Evolutionary conservation across 495 filamentous ascomycete genomes (phyloP).

Genomic region (Hypoxylon intermedium): DNA sequence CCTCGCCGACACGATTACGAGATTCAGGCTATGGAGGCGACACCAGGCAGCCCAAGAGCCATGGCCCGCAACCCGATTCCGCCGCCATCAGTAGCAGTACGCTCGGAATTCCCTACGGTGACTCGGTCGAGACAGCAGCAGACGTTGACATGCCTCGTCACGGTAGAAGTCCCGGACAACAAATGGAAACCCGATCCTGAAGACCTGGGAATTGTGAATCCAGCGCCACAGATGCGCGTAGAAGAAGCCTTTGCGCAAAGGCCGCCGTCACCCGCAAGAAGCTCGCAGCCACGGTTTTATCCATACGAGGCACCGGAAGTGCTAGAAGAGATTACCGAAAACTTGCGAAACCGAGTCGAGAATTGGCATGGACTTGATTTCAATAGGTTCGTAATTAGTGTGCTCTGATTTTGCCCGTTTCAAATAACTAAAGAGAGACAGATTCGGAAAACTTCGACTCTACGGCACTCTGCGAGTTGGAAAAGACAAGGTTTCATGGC

Average conservation of each 20-base stretch:
- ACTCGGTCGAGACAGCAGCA: conserved; percentile 93
- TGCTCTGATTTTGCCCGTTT: neutral
- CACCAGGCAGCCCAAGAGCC: conserved; percentile 74
- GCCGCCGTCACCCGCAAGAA: conserved; percentile 60
- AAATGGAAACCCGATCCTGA: conserved; percentile 90
- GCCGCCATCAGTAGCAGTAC: conserved; percentile 85
- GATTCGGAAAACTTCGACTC: conserved; percentile 91
- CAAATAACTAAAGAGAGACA: conserved; percentile 43
- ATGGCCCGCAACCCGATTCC: conserved; percentile 89
- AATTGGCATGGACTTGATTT: conserved; percentile 99
- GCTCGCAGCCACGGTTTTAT: conserved; percentile 59
- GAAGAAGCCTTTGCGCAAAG: conserved; percentile 54
- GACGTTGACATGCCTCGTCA: conserved; percentile 90
- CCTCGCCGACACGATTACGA: conserved; percentile 90
- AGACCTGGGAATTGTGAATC: conserved; percentile 69
- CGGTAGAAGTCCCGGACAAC: conserved; percentile 90
- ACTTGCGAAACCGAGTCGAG: conserved; percentile 82
- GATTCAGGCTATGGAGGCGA: conserved; percentile 93
- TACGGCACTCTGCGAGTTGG: conserved; percentile 93
- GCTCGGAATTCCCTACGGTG: conserved; percentile 95
- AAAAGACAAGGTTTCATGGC: conserved; percentile 97
- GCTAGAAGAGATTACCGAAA: conserved; percentile 85
- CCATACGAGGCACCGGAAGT: conserved; percentile 70
- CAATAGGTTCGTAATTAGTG: conserved; percentile 63
- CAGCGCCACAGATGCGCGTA: conserved; percentile 56